phyloP scores from a whole-genome alignment of 257 asterid genomes.

The Verbena officinalis region DNA sequence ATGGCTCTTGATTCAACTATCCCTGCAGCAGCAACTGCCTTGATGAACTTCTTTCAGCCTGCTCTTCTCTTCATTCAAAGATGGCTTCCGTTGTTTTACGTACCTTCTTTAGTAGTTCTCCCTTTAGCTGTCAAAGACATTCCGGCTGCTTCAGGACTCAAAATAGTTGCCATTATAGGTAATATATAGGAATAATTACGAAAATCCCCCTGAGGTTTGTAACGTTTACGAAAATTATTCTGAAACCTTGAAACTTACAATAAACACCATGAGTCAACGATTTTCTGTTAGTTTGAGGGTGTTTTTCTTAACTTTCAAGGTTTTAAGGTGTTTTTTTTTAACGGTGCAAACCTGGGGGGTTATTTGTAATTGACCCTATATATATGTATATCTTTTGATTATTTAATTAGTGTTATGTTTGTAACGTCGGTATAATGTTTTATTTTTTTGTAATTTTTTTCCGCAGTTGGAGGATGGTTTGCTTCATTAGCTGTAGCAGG shows the following conservation, averaged over 20 bases:
- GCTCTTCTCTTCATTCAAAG: conserved; percentile 91
- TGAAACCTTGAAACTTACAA: too few species aligned
- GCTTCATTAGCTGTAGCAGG: conserved; percentile 93
- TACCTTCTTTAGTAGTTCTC: conserved; percentile 89
- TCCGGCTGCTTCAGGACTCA: conserved; percentile 91
- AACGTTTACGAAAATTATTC: too few species aligned
- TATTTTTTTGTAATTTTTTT: conserved; percentile 17
- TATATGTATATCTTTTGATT: not conserved
- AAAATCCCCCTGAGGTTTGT: too few species aligned
- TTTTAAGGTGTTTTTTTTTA: too few species aligned
- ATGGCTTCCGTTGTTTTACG: conserved; percentile 98
- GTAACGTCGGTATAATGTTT: too few species aligned
- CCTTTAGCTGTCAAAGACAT: conserved; percentile 90
- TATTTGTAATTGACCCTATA: too few species aligned
- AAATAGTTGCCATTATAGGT: conserved; percentile 79
- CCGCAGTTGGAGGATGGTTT: conserved; percentile 94
- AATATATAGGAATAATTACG: not conserved
- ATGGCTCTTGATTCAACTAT: conserved; percentile 67
- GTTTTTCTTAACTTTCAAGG: too few species aligned
- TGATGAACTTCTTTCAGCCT: conserved; percentile 94
- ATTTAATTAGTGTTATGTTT: not conserved
- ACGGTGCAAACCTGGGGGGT: too few species aligned
- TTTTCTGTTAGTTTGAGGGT: too few species aligned
- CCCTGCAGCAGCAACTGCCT: conserved; percentile 72
- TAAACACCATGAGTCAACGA: too few species aligned